Evolutionary conservation across 164 flowering plant genomes (phyloP).

Genomic region (Magnolia sinica): DNA sequence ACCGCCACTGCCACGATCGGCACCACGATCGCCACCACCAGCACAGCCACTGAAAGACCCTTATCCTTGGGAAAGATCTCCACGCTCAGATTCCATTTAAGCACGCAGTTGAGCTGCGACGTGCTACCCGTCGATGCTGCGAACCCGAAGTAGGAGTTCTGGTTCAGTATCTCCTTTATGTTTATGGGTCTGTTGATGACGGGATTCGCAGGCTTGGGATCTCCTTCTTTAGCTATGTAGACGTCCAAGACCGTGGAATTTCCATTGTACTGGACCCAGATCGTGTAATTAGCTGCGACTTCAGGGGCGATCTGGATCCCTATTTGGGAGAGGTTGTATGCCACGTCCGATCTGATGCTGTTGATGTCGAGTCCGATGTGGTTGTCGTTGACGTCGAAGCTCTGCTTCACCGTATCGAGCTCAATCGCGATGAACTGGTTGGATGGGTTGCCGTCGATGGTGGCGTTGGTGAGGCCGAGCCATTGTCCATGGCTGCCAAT

Average conservation of each 20-base stretch:
- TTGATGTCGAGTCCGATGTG: slow-evolving; percentile 61
- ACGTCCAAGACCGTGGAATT: slow-evolving; percentile 25
- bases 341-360: slow-evolving; percentile 28
- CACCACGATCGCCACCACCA: slow-evolving; percentile 29
- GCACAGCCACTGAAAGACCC: slow-evolving; percentile 3
- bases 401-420: slow-evolving; percentile 52
- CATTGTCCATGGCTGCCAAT: slow-evolving; percentile 41
- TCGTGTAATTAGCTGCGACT: slow-evolving; percentile 23
- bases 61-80: slow-evolving; percentile 17
- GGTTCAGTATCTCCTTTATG: slow-evolving; percentile 23
- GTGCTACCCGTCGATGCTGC: slow-evolving; percentile 54
- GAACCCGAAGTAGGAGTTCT: slow-evolving; percentile 59
- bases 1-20: slow-evolving; percentile 16
- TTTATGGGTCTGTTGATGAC: slow-evolving; percentile 29
- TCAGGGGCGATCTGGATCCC: slow-evolving; percentile 26
- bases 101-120: slow-evolving; percentile 51
- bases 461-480: slow-evolving; percentile 56
- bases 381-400: slow-evolving; percentile 52
- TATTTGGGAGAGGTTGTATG: slow-evolving; percentile 22
- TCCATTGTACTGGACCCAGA: slow-evolving; percentile 63
- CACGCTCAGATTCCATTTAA: slow-evolving; percentile 49
- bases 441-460: slow-evolving; percentile 30
- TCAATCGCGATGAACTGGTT: slow-evolving; percentile 59
- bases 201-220: slow-evolving; percentile 32
- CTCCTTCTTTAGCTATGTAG: slow-evolving; percentile 33